A percentile compares a stretch with the other conserved stretches of the same genome.
These are phyloP conservation scores for Castanea sativa DNA, from an alignment of 306 rosid species.

Conservation along the genomic window DNA sequence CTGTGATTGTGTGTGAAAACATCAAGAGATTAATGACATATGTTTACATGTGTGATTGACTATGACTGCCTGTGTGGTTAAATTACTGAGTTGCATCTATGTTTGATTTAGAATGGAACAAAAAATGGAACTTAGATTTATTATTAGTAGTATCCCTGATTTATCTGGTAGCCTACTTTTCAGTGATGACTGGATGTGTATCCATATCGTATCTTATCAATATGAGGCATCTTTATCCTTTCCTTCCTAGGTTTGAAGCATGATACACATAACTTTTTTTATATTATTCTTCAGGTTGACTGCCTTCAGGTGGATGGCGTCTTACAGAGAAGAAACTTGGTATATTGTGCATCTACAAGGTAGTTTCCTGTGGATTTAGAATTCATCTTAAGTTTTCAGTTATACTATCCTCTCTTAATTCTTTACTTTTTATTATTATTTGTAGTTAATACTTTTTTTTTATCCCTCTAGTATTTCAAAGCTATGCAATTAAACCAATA, in stretches of 20 bases:
- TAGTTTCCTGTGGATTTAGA: slow-evolving; percentile 31
- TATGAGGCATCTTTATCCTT: not conserved
- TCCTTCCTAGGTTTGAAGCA: slow-evolving; percentile 1
- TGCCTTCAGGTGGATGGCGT: slow-evolving; percentile 94
- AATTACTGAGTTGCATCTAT: not conserved
- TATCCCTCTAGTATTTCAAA: not conserved
- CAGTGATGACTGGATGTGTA: not conserved
- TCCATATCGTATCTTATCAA: not conserved
- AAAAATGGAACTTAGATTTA: not conserved
- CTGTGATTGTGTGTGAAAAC: not conserved
- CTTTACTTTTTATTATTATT: not conserved
- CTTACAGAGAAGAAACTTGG: slow-evolving; percentile 88
- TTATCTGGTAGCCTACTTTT: not conserved
- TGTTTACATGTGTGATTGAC: no score
- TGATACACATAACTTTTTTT: not conserved
- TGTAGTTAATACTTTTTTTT: not conserved
- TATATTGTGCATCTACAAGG: slow-evolving; percentile 98
- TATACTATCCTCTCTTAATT: not conserved
- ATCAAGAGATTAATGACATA: not conserved
- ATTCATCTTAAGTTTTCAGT: slow-evolving; percentile 11
- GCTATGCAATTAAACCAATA: not conserved
- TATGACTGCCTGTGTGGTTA: not conserved
- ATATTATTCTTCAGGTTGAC: slow-evolving; percentile 58
- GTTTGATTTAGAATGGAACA: not conserved
- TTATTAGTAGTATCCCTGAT: not conserved